Conservation (phyloP, 139 green algal genomes). For the Chlamydomonas sp. region DNA sequence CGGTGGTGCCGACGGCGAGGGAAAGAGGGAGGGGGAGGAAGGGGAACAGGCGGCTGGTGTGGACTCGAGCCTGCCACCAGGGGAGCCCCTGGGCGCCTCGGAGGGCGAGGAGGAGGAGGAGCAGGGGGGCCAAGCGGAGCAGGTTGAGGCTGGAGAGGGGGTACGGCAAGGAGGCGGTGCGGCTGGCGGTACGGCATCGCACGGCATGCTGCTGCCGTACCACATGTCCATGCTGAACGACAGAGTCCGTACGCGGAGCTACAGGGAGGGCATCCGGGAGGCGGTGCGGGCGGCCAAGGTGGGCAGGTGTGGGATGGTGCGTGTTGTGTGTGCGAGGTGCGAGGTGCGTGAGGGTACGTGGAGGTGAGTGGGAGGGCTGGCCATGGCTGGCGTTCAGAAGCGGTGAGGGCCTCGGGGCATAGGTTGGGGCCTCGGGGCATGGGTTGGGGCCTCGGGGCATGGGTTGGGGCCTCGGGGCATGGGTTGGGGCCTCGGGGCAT, state of each 20-base stretch:
- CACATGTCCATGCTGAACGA: slow-evolving; percentile 61
- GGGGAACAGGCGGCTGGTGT: not conserved
- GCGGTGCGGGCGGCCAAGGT: slow-evolving; percentile 25
- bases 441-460: no score
- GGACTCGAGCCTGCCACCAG: slow-evolving; percentile 1
- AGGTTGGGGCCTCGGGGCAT: no score
- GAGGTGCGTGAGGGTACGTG: no score
- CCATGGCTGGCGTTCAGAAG: no score
- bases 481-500: no score
- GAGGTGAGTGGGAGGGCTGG: no score
- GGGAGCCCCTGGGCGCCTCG: not conserved
- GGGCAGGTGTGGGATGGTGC: not conserved
- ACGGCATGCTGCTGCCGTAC: slow-evolving; percentile 44
- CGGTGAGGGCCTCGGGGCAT: no score
- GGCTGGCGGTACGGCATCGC: not conserved
- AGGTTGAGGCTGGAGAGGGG: not conserved
- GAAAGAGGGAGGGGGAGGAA: no score
- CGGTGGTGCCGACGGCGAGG: no score
- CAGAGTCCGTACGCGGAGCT: not conserved
- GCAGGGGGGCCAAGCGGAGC: not conserved
- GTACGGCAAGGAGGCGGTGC: not conserved
- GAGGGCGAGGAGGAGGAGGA: not conserved
- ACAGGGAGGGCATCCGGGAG: slow-evolving; percentile 18
- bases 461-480: no score
- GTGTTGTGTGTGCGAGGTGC: not conserved